These are phyloP conservation scores for Theobroma cacao DNA, from an alignment of 345 rosid species.

Conservation along the genomic window DNA sequence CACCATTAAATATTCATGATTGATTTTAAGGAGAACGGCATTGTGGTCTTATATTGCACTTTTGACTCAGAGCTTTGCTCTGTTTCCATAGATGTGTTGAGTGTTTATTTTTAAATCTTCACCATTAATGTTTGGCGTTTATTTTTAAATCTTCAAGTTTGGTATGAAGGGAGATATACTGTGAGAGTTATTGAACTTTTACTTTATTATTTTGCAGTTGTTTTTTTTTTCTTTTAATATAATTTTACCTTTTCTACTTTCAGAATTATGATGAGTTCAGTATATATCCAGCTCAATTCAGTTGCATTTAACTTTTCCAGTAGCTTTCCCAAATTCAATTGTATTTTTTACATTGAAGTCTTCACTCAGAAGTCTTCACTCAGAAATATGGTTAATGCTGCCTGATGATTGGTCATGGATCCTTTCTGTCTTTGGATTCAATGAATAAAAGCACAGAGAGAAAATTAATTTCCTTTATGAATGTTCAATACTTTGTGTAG, in stretches of 20 bases:
- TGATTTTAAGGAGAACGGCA: neutral
- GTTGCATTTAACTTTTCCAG: neutral
- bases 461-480: neutral
- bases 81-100: neutral
- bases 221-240: neutral
- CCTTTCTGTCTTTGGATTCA: neutral
- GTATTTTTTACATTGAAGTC: neutral
- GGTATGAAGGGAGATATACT: neutral
- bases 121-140: no score
- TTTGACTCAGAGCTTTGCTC: neutral
- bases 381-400: neutral
- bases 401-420: conserved; percentile 1
- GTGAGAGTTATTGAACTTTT: neutral
- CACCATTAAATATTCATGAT: neutral
- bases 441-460: neutral
- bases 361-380: conserved; percentile 1
- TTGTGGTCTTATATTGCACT: neutral
- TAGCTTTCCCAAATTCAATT: neutral
- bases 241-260: neutral
- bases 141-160: neutral
- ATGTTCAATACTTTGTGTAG: neutral
- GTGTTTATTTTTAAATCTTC: neutral
- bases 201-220: neutral
- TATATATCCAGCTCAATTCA: neutral
- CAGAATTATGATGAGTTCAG: neutral